Base-by-base conservation (phyloP, 805 yeast species). In the Wickerhamiella vanderwaltii region DNA sequence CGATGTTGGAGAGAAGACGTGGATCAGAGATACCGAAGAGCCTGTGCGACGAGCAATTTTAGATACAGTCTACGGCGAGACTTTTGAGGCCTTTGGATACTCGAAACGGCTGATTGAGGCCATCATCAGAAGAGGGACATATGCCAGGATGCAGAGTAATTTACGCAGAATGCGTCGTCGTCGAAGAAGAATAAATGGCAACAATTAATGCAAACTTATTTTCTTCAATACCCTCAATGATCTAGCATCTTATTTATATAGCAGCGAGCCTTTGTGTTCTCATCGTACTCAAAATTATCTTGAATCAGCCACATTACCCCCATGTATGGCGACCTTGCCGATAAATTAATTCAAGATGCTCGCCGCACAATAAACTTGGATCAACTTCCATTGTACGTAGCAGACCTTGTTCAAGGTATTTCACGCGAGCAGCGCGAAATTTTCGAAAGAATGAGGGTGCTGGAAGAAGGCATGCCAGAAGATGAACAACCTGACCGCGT, bases 281-380 rank as follows among this genome's bases (percentile, higher is more conserved):
- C 26, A 7, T 11, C 26, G 26, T 23, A n/a, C n/a, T n/a, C n/a
- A n/a, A n/a, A n/a, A n/a, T n/a, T n/a, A 11, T 23, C 26, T 23
- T 11, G 26, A 7, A 9, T 5, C 12, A 16, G 9, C 33, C 33
- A 13, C 5, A 30, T 28, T 28, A 11, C 28, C 2, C 5, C 9
- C 3, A 88, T 88, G 98, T 84, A 84, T 53, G 96, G 96, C 22
- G 96, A 87, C 52, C 53, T 73, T 4, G 95, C 88, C 2, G 73
- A 75, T 46, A 88, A 88, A 58, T 71, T 88, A n/a, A 69, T 83
- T 1, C 66, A 75, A 26, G 96, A 91, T 45, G 91, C 96, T 12
- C 80, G 86, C 47, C 66, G 97, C 49, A 65, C 94, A 0, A 71
- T 70, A 45, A 69, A 73, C 17, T 61, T 88, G 24, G 79, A 77